phyloP scores from a whole-genome alignment of 2,329 filamentous ascomycete species.

The Fusarium sp. region DNA sequence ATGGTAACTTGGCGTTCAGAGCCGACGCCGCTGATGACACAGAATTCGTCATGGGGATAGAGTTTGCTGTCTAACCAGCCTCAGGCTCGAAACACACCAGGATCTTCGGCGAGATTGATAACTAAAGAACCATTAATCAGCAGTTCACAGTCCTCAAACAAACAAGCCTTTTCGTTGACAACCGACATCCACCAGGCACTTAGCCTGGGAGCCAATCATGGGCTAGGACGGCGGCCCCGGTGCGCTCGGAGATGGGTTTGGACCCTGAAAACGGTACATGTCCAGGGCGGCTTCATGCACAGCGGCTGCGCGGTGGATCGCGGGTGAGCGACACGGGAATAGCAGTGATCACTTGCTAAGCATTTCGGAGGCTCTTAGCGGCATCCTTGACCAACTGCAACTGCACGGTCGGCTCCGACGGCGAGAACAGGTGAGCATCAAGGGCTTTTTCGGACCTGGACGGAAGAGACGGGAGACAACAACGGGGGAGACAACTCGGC shows the following conservation, averaged over 20 bases:
- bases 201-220: constrained; percentile 29
- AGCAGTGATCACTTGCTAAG: constrained; percentile 25
- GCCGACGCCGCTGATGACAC: not conserved
- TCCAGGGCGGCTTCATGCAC: constrained; percentile 32
- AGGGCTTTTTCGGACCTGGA: not conserved
- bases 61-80: not conserved
- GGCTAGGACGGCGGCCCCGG: constrained; percentile 1
- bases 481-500: not conserved
- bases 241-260: constrained; percentile 17
- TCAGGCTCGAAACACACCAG: not conserved
- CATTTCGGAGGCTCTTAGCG: constrained; percentile 21
- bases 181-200: constrained; percentile 10
- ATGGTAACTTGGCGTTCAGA: not conserved
- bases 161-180: constrained; percentile 30
- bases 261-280: constrained; percentile 39
- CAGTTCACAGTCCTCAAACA: constrained; percentile 16
- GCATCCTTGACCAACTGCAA: constrained; percentile 9
- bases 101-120: not conserved
- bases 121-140: constrained; percentile 27
- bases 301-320: constrained; percentile 42
- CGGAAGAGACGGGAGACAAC: not conserved
- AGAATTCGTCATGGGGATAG: not conserved
- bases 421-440: not conserved
- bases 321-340: constrained; percentile 37
- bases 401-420: not conserved